Evolutionary conservation across 2,329 filamentous ascomycete genomes (phyloP), one percentile per base, ranked within the genome.

Genomic region (Fusarium heterosporum): DNA sequence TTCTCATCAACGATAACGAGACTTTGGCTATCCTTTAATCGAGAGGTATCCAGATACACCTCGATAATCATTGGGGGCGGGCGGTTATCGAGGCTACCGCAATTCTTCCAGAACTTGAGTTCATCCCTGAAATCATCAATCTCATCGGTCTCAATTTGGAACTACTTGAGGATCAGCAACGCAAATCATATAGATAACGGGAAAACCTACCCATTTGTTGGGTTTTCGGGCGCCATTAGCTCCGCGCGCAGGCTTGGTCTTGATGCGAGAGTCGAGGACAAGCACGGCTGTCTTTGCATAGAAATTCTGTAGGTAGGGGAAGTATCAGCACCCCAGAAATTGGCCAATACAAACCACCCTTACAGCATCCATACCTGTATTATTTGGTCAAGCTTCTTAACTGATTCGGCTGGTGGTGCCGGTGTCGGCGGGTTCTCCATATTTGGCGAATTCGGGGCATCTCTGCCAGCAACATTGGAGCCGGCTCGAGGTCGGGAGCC

Each of bases 61-160:
- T 99, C 96, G 74, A 99, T 93, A 68, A 96, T 87, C 76, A 99
- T 83, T 4, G 93, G 90, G 36, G 92, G 90, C 34, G 96, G 96
- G 60, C 87, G 88, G 72, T 91, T 90, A 49, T 92, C 88, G 66
- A 91, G 86, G 61, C 91, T 88, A 76, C 95, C 91, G 75, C 91
- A 92, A 43, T 83, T 86, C 78, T 90, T 95, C 94, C 94, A 99
- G 58, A 88, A 84, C 71, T 86, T 85, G 65, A 98, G 85, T 68
- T 96, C 91, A 68, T 96, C 90, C 73, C 87, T 85, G 74, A 97
- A 93, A 62, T 92, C 89, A 74, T 97, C 93, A 66, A 95, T 95
- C 72, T 99, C 96, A 72, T 97, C 92, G 42, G 97, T 90, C 70
- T 97, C 91, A 71, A 97, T 89, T 82, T 97, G 96, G 80, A 97